A percentile compares a stretch with the other conserved stretches of the same genome.
Conservation (phyloP, 352 stramenopile species). For the Phytopythium kandeliae region DNA sequence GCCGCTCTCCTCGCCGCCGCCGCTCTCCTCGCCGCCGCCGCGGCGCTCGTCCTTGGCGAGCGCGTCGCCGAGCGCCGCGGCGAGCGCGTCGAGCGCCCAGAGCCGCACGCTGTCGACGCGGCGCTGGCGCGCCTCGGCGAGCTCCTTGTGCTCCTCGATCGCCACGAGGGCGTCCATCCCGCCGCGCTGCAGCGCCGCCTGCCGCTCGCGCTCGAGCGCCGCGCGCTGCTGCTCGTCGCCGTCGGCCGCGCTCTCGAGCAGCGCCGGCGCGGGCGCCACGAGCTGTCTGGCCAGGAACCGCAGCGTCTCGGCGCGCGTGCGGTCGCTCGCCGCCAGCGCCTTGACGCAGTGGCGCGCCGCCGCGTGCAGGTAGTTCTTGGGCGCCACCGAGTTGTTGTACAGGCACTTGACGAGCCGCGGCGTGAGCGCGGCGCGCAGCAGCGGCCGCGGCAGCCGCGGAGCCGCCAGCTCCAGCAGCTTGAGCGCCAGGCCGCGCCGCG, state of each 20-base stretch:
- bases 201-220: slow-evolving; percentile 31
- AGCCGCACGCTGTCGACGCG: slow-evolving; percentile 59
- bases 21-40: slow-evolving; percentile 9
- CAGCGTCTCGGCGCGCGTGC: slow-evolving; percentile 53
- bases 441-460: slow-evolving; percentile 32
- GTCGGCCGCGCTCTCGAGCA: slow-evolving; percentile 38
- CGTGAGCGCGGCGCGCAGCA: slow-evolving; percentile 63
- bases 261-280: slow-evolving; percentile 39
- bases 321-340: slow-evolving; percentile 41
- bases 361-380: slow-evolving; percentile 81
- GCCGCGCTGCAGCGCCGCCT: slow-evolving; percentile 26
- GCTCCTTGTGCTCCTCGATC: slow-evolving; percentile 76
- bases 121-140: slow-evolving; percentile 40
- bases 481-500: slow-evolving; percentile 67
- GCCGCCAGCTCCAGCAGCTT: slow-evolving; percentile 82
- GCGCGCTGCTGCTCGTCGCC: slow-evolving; percentile 36
- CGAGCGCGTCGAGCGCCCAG: slow-evolving; percentile 69
- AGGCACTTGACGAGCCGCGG: slow-evolving; percentile 78
- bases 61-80: slow-evolving; percentile 35
- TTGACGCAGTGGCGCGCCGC: slow-evolving; percentile 66
- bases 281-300: slow-evolving; percentile 75
- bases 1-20: slow-evolving; percentile 5
- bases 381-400: slow-evolving; percentile 74
- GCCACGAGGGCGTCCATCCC: slow-evolving; percentile 66
- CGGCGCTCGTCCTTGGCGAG: slow-evolving; percentile 18